Evolutionary conservation across 108 stramenopile genomes (phyloP).

Genomic region (Cyclotella sp.): DNA sequence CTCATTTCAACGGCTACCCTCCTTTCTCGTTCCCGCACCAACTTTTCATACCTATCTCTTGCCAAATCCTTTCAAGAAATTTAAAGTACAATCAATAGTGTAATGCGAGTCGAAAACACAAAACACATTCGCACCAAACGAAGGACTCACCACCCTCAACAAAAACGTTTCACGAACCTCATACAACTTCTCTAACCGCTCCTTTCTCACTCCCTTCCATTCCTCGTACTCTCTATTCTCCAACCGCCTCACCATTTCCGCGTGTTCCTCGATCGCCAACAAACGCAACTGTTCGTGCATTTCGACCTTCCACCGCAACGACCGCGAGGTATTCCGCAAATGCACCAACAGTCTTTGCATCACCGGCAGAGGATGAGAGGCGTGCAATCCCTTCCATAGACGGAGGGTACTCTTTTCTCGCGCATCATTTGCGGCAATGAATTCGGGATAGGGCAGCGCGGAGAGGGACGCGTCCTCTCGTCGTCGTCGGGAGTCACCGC

Average conservation of each 20-base stretch:
- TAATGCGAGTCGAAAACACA: too few species aligned
- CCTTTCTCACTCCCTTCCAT: constrained; percentile 46
- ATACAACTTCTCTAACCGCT: constrained; percentile 54
- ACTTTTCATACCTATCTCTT: constrained; percentile 30
- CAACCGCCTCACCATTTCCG: constrained; percentile 1
- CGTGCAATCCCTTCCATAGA: constrained; percentile 57
- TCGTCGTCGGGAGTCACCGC: not conserved
- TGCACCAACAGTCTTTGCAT: constrained; percentile 37
- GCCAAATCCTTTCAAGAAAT: constrained; percentile 14
- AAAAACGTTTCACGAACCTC: constrained; percentile 58
- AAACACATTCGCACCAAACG: not conserved
- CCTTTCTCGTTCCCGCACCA: constrained; percentile 48
- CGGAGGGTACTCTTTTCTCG: constrained; percentile 26
- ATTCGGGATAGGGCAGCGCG: constrained; percentile 57
- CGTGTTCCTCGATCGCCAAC: constrained; percentile 41
- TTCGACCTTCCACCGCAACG: constrained; percentile 56
- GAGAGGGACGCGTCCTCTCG: constrained; percentile 26
- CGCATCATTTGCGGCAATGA: constrained; percentile 15
- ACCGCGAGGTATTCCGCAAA: constrained; percentile 42
- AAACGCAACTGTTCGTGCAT: constrained; percentile 50
- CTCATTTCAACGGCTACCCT: constrained; percentile 33
- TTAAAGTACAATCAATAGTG: not conserved
- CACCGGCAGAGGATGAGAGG: constrained; percentile 36
- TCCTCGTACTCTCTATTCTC: constrained; percentile 26
- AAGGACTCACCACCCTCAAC: constrained; percentile 21